Conservation (phyloP, 108 stramenopile genomes). For the Skeletonema menzelii region DNA sequence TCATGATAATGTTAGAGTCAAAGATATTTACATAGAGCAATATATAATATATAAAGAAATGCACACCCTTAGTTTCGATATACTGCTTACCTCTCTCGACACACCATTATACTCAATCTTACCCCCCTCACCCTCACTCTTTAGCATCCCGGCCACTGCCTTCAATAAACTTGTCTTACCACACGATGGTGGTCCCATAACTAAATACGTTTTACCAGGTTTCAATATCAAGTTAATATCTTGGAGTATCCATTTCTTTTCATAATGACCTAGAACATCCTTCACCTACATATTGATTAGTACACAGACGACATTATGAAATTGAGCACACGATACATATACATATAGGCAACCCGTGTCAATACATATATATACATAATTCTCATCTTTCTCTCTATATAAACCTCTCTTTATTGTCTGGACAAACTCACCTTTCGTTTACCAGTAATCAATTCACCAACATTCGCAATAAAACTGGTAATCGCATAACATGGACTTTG, state of each 20-base stretch:
- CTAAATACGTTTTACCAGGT: slow-evolving; percentile 67
- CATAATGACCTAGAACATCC: slow-evolving; percentile 33
- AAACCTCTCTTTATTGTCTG: too few relatives aligned
- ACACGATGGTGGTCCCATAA: slow-evolving; percentile 56
- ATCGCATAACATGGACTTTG: slow-evolving; percentile 39
- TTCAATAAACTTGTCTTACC: slow-evolving; percentile 54
- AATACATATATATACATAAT: background rate
- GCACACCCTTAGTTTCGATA: too few relatives aligned
- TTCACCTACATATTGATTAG: too few relatives aligned
- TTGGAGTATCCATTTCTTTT: slow-evolving; percentile 48
- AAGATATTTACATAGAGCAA: too few relatives aligned
- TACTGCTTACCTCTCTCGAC: slow-evolving; percentile 25
- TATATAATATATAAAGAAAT: too few relatives aligned
- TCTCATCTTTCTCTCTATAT: background rate
- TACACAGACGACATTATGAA: too few relatives aligned
- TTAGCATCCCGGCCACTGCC: slow-evolving; percentile 38
- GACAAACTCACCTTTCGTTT: slow-evolving; percentile 25
- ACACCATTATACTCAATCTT: slow-evolving; percentile 53
- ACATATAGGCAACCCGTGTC: too few relatives aligned
- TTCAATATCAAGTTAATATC: slow-evolving; percentile 62
- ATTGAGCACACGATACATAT: too few relatives aligned
- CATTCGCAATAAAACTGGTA: slow-evolving; percentile 20
- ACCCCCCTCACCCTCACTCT: background rate
- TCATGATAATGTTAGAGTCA: too few relatives aligned
- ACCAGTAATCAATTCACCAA: slow-evolving; percentile 22